phyloP scores from a whole-genome alignment of 495 filamentous ascomycete species.

The Penicillium dipodomyicola region DNA sequence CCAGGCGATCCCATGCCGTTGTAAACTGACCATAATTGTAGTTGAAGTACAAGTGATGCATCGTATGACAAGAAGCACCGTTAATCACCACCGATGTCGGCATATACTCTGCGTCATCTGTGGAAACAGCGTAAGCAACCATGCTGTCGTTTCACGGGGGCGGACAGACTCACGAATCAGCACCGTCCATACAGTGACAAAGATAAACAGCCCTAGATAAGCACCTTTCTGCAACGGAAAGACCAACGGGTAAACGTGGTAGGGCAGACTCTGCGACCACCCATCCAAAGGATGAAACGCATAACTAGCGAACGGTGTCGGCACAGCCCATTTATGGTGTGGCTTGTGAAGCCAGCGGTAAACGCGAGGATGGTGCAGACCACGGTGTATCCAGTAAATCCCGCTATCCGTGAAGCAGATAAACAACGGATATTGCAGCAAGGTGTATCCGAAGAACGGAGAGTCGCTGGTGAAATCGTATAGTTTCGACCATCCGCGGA shows the following conservation, averaged over 20 bases:
- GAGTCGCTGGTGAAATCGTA: constrained; percentile 72
- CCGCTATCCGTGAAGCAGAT: constrained; percentile 83
- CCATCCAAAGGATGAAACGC: constrained; percentile 95
- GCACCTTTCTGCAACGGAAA: constrained; percentile 90
- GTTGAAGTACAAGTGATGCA: constrained; percentile 95
- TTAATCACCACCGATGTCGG: constrained; percentile 80
- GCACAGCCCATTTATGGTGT: constrained; percentile 99
- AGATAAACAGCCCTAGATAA: constrained; percentile 77
- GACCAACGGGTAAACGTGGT: constrained; percentile 86
- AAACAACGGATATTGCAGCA: constrained; percentile 84
- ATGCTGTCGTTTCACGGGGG: neutral
- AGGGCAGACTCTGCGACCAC: constrained; percentile 84
- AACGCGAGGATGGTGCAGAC: constrained; percentile 71
- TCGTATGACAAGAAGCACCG: constrained; percentile 90
- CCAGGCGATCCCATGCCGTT: constrained; percentile 88
- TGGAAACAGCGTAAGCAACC: neutral
- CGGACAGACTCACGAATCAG: constrained; percentile 61
- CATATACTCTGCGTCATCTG: constrained; percentile 85
- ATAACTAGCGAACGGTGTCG: constrained; percentile 85
- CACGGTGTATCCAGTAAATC: constrained; percentile 93
- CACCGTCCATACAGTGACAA: constrained; percentile 94
- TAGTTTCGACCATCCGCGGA: constrained; percentile 79
- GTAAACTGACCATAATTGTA: constrained; percentile 97
- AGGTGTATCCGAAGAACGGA: constrained; percentile 69
- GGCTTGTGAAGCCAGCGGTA: constrained; percentile 92